Percentiles rank a stretch among this genome's conserved stretches.
phyloP scores from a whole-genome alignment of 176 grass and related monocot species.

The Tuctoria greenei region DNA sequence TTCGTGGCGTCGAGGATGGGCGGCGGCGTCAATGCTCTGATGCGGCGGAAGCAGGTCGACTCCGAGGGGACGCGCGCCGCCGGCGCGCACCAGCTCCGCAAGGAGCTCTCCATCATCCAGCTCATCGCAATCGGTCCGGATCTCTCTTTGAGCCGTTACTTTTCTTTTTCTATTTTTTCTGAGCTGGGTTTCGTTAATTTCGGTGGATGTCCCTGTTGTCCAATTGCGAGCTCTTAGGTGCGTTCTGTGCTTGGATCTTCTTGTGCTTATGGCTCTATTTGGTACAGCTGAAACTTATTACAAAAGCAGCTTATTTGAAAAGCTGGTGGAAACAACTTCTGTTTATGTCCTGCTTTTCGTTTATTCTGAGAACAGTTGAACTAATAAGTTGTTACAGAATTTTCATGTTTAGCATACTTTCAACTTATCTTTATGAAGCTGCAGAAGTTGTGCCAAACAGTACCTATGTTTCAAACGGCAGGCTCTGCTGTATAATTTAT shows the following conservation, averaged over 20 bases:
- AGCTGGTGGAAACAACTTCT: too few species aligned
- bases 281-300: too few species aligned
- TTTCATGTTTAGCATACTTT: too few species aligned
- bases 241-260: background rate
- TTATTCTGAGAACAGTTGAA: too few species aligned
- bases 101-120: conserved; percentile 80
- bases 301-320: too few species aligned
- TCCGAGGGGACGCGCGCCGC: conserved; percentile 57
- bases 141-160: background rate
- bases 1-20: conserved; percentile 23
- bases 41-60: conserved; percentile 95
- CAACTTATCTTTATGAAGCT: background rate
- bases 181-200: background rate
- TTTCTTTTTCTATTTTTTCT: background rate
- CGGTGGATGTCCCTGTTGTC: conserved; percentile 2
- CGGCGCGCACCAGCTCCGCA: conserved; percentile 66
- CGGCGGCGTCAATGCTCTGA: conserved; percentile 42
- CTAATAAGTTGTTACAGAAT: too few species aligned
- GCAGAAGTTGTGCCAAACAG: too few species aligned
- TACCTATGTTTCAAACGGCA: background rate
- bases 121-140: conserved; percentile 80
- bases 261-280: too few species aligned
- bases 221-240: background rate
- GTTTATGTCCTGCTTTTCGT: too few species aligned
- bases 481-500: too few species aligned